Evolutionary conservation across 208 protist species (phyloP).

Genomic region (Crithidia bombi): DNA sequence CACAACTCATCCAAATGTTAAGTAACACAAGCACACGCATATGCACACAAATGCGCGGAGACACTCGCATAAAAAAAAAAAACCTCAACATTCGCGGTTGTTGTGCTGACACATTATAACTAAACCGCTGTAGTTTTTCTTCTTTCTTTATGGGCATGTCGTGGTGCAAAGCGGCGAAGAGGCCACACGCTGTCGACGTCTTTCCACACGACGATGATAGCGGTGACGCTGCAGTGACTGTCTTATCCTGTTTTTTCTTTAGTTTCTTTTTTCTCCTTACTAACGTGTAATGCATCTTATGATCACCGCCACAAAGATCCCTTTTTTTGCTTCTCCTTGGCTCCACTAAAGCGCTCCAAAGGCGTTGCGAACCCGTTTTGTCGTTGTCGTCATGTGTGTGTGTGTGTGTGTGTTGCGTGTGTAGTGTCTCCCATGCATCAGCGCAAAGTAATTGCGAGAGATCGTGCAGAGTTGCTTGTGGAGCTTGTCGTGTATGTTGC

Average conservation of each 20-base stretch:
- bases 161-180: not conserved
- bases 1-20: no score
- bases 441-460: no score
- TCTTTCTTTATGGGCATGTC: not conserved
- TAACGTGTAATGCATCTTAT: not conserved
- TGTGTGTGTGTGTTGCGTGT: no score
- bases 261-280: not conserved
- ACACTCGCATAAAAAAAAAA: no score
- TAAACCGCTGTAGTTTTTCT: not conserved
- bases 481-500: no score
- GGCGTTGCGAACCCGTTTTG: not conserved
- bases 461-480: no score
- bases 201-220: not conserved
- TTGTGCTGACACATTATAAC: conserved; percentile 16
- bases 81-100: not conserved
- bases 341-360: not conserved
- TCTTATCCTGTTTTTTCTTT: not conserved
- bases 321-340: not conserved
- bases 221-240: not conserved
- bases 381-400: not conserved
- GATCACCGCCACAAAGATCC: not conserved
- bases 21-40: no score
- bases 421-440: no score
- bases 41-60: no score
- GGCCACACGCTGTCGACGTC: not conserved